A percentile compares a stretch with the other conserved stretches of the same genome.
phyloP scores from a whole-genome alignment of 208 protist genomes.

The Wallacemonas sp. region DNA sequence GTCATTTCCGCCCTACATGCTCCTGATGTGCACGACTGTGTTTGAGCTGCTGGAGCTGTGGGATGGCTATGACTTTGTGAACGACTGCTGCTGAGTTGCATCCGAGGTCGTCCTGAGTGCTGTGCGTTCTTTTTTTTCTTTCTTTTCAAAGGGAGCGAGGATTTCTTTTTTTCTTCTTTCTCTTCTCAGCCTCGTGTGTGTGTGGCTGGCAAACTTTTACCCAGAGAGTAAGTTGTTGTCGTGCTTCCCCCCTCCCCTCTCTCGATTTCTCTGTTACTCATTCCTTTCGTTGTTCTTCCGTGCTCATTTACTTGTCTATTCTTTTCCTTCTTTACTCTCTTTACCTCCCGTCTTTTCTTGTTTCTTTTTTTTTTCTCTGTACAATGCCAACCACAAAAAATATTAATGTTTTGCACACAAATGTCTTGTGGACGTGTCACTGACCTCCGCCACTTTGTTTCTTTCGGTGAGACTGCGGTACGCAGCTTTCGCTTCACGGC shows the following conservation, averaged over 20 bases:
- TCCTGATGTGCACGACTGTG: constrained; percentile 76
- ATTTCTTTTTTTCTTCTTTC: neutral
- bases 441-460: too few relatives aligned
- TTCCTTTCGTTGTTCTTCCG: constrained; percentile 12
- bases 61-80: constrained; percentile 78
- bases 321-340: neutral
- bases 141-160: neutral
- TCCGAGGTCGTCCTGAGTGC: neutral
- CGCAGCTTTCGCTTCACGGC: too few relatives aligned
- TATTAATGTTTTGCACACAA: too few relatives aligned
- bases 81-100: constrained; percentile 27
- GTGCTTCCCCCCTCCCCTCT: neutral
- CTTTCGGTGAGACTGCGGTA: too few relatives aligned
- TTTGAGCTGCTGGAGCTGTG: constrained; percentile 75
- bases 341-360: neutral
- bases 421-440: too few relatives aligned
- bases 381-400: too few relatives aligned
- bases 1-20: constrained; percentile 63
- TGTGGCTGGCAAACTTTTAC: constrained; percentile 5
- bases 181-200: constrained; percentile 6
- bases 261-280: constrained; percentile 22
- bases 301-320: constrained; percentile 17
- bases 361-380: constrained; percentile 19
- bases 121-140: constrained; percentile 5
- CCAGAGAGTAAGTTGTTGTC: too few relatives aligned